Evolutionary conservation across 768 basidiomycete species (phyloP), one percentile per base, ranked within the genome.

Genomic region (Boletellus ananiceps): DNA sequence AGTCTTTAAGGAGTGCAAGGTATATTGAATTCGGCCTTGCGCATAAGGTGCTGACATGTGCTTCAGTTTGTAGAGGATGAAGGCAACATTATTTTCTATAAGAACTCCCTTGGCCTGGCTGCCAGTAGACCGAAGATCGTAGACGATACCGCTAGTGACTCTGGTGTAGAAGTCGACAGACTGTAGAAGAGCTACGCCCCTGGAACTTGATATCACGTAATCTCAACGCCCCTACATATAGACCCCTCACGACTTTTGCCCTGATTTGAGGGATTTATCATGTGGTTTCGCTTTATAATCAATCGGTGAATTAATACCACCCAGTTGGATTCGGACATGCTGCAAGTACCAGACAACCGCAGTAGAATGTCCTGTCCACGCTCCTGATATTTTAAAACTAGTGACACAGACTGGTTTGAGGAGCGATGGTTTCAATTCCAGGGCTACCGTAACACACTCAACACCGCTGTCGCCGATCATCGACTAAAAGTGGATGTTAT

Each of bases 71-170:
- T 99, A 40, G 95, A 97, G 69, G 93, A 98, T 64, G 86, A 90
- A 58, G 93, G 92, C 35, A 82, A 89, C 57, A 82, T 96, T 53
- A 65, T 93, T 51, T 93, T 94, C 74, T 95, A 84, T 81, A 92
- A 92, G 79, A 88, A 97, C 60, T 82, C 86, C 4, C 58, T 72
- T 35, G 95, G 95, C 51, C 68, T 93, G 36, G 89, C 92, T 40
- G 71, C 83, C 53, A 73, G 78, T 60, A 79, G 81, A 54, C 82
- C 86, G 8, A 77, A 82, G 38, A 81, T 86, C 58, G 60, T 68
- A n/a, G 84, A 88, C 51, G 70, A 69, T 45, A 74, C 66, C 32
- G 73, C 74, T 21, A 81, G 75, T 50, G 86, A 87, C 69, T 86
- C 84, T 19, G 85, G 86, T 60, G 69, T 87, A 45, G 85, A 85